Evolutionary conservation across 1,139 yeast genomes (phyloP), one percentile per base, ranked within the genome.

Genomic region (Meyerozyma smithsonii): DNA sequence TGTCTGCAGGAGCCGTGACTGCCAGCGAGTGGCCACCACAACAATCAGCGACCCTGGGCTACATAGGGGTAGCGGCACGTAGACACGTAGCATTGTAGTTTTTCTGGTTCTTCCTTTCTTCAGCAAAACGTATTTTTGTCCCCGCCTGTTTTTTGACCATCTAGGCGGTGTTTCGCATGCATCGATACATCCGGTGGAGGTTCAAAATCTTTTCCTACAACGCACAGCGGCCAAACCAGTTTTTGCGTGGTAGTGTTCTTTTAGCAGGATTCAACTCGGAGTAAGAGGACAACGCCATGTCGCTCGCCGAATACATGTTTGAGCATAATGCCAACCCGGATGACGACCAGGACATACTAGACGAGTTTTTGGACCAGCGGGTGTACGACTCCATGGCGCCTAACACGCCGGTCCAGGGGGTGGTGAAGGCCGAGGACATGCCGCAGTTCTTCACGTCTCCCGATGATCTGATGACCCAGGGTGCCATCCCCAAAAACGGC

Each of bases 361-460:
- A 76, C 48, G 84, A 78, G 54, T 77, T 78, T 48, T 61, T 78
- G 39, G 84, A 78, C 54, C 77, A 74, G 49, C 59, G 82, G 41
- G 72, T 77, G 2, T 77, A 74, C 46, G 80, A 74, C 23, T 58
- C 64, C 15, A 46, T 62, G 37, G 61, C 61, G 8, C 50, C 55
- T 16, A 58, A 52, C 40, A 56, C 64, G 3, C 65, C 65, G 3
- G 54, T 45, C 12, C 30, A 42, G 8, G 39, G 37, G 17, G 43
- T 37, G 17, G 42, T 39, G 24, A 51, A 52, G 37, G 25, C 40
- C 26, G 59, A 54, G 40, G 34, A 30, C 21, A 11, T 18, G 16
- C 7, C 34, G 3, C n/a, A 30, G n/a, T 18, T 30, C n/a, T 30
- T 30, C 16, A 11, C 34, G 21, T 11, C 10, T n/a, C 43, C 42